Percentiles rank a stretch among this genome's conserved stretches.
Evolutionary conservation across 129 eudicot genomes (phyloP).

Genomic region (Flaveria trinervia): DNA sequence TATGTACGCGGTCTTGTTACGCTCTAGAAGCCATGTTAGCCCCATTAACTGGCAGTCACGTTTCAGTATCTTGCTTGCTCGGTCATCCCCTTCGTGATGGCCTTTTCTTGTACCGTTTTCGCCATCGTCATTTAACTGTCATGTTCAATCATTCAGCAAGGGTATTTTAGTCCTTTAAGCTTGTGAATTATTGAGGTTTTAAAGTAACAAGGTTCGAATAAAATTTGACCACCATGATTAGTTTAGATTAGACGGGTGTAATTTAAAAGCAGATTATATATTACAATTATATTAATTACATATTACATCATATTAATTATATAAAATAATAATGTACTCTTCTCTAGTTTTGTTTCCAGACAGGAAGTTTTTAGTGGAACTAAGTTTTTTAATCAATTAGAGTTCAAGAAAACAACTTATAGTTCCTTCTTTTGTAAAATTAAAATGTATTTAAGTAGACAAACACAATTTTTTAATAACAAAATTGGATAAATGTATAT

Average conservation of each 20-base stretch:
- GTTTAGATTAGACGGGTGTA: background rate
- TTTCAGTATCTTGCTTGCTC: slow-evolving; percentile 73
- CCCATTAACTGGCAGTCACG: slow-evolving; percentile 98
- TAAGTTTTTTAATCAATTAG: background rate
- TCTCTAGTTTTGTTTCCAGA: background rate
- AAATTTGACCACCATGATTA: slow-evolving; percentile 13
- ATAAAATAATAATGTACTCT: background rate
- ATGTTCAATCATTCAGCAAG: slow-evolving; percentile 23
- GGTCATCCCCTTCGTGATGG: slow-evolving; percentile 38
- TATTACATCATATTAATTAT: background rate
- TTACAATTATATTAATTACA: background rate
- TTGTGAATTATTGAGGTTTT: background rate
- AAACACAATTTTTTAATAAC: background rate
- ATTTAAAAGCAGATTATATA: background rate
- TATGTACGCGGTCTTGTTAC: slow-evolving; percentile 92
- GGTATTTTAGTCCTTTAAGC: slow-evolving; percentile 23
- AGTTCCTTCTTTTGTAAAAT: background rate
- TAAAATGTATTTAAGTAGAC: background rate
- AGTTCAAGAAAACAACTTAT: background rate
- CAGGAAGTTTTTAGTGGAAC: background rate
- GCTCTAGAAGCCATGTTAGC: slow-evolving; percentile 90
- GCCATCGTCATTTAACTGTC: slow-evolving; percentile 65
- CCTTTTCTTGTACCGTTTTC: slow-evolving; percentile 55
- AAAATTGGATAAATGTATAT: background rate
- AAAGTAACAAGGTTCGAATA: background rate